A percentile compares a stretch with the other conserved stretches of the same genome.
Evolutionary conservation across 148 eudicot species (phyloP).

Genomic region (Persicaria tinctoria): DNA sequence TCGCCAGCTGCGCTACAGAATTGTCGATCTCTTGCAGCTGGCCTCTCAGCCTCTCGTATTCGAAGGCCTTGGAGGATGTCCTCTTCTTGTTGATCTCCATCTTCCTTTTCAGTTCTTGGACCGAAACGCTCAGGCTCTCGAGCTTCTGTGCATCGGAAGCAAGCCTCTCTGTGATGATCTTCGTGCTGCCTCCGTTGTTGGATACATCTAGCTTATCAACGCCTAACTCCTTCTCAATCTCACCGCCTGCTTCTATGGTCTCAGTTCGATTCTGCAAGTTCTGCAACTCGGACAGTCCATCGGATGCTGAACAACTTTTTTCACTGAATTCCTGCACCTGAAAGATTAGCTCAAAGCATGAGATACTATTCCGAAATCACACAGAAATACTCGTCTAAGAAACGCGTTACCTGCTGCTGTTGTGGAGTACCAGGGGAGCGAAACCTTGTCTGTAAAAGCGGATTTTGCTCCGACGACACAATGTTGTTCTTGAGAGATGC

Average conservation of each 20-base stretch:
- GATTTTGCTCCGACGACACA: slow-evolving; percentile 55
- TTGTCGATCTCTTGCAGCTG: slow-evolving; percentile 61
- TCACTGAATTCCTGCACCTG: slow-evolving; percentile 26
- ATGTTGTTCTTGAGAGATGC: slow-evolving; percentile 52
- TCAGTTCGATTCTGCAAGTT: slow-evolving; percentile 56
- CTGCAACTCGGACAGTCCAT: slow-evolving; percentile 40
- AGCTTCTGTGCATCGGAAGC: slow-evolving; percentile 58
- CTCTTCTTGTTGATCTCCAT: slow-evolving; percentile 37
- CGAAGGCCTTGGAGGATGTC: slow-evolving; percentile 35
- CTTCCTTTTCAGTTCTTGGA: slow-evolving; percentile 53
- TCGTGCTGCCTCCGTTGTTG: slow-evolving; percentile 28
- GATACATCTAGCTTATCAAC: slow-evolving; percentile 54
- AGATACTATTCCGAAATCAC: background rate
- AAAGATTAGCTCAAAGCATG: background rate
- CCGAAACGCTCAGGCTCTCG: slow-evolving; percentile 34
- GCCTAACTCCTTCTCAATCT: slow-evolving; percentile 60
- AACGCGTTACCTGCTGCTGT: slow-evolving; percentile 34
- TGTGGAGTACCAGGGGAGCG: slow-evolving; percentile 19
- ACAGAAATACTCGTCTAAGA: background rate
- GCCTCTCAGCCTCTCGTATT: slow-evolving; percentile 42
- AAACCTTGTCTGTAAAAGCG: slow-evolving; percentile 31
- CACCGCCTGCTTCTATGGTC: slow-evolving; percentile 37
- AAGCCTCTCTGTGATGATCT: slow-evolving; percentile 49
- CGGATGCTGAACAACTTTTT: slow-evolving; percentile 17
- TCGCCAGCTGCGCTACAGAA: slow-evolving; percentile 42